Conservation (phyloP, 2,329 filamentous ascomycete genomes). For the Penicillium sp. region DNA sequence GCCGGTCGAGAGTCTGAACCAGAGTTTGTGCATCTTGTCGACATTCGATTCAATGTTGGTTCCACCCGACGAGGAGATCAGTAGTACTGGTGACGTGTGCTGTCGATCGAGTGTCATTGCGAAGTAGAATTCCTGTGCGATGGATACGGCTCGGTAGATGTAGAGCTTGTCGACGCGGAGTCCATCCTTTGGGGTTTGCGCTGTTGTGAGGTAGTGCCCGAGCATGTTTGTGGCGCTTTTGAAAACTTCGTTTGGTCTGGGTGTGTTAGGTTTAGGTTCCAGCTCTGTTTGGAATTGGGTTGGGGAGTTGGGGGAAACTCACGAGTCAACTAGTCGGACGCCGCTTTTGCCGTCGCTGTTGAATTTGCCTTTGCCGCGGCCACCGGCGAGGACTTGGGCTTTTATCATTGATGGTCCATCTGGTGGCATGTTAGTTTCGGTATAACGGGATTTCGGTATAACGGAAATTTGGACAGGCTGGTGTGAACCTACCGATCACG, state of each 20-base stretch:
- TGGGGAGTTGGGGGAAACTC: not conserved
- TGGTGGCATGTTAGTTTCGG: not conserved
- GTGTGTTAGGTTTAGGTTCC: not conserved
- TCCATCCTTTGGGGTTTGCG: slow-evolving; percentile 30
- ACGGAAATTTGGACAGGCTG: not conserved
- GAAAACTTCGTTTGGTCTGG: slow-evolving; percentile 29
- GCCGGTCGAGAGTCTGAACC: slow-evolving; percentile 27
- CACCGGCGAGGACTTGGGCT: slow-evolving; percentile 35
- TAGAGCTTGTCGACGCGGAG: slow-evolving; percentile 38
- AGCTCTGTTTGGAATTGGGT: not conserved
- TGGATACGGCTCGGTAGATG: slow-evolving; percentile 35
- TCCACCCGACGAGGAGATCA: slow-evolving; percentile 38
- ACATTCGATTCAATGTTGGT: slow-evolving; percentile 33
- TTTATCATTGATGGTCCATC: slow-evolving; percentile 33
- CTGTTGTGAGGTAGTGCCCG: slow-evolving; percentile 29
- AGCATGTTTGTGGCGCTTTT: slow-evolving; percentile 32
- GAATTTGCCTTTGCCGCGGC: slow-evolving; percentile 33
- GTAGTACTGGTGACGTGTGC: slow-evolving; percentile 39
- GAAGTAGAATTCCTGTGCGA: slow-evolving; percentile 43
- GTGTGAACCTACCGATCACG: slow-evolving; percentile 21
- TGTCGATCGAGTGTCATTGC: slow-evolving; percentile 48
- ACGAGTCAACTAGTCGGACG: slow-evolving; percentile 30
- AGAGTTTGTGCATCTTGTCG: slow-evolving; percentile 29
- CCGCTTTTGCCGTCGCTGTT: slow-evolving; percentile 32
- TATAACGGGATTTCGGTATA: not conserved